Base-by-base conservation (phyloP, 1,284 basidiomycete genomes). In the Pyrrhoderma lamaoense region DNA sequence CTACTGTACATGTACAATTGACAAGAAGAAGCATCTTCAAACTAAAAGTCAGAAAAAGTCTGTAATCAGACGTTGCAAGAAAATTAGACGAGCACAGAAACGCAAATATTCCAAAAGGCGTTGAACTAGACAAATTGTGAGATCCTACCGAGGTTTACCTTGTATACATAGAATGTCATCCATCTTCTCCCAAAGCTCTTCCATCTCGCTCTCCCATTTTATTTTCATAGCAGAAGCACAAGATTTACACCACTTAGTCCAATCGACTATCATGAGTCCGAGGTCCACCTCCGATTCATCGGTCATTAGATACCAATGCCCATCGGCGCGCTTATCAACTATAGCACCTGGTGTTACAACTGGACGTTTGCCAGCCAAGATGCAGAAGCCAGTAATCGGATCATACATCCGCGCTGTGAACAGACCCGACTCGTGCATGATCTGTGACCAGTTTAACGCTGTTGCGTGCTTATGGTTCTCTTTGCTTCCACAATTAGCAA, bases 311-410 rank as follows among this genome's bases (percentile, higher is more conserved):
- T 42, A 16, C 39, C 39, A 42, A 16, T 42, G 39, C 7, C 39
- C 39, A 42, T 42, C 39, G 16, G 5, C 22, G n/a, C 8, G 9
- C n/a, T 16, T 42, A n/a, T 7, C 9, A 8, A 42, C n/a, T 8
- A 8, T 21, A 5, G 8, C n/a, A 8, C 16, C 43, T 5, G 22
- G 7, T 8, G 43, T 19, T 8, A 5, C 43, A 16, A 23, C 7
- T 7, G 21, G 21, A 25, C 11, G 7, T 22, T 7, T 8, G 9
- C 16, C 16, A 7, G 43, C 8, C n/a, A 45, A 58, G 2, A 51
- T 49, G 27, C 62, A 47, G n/a, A 71, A 47, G 1, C 67, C 69
- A 19, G 52, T 57, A 13, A 71, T 57, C 2, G 67, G 64, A 55
- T 72, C 69, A 47, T 57, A 53, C 48, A 63, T 54, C 22, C 60